These are phyloP conservation scores for Cyphellophora europaea DNA, from an alignment of 2,329 filamentous ascomycete genomes.

Conservation along the genomic window DNA sequence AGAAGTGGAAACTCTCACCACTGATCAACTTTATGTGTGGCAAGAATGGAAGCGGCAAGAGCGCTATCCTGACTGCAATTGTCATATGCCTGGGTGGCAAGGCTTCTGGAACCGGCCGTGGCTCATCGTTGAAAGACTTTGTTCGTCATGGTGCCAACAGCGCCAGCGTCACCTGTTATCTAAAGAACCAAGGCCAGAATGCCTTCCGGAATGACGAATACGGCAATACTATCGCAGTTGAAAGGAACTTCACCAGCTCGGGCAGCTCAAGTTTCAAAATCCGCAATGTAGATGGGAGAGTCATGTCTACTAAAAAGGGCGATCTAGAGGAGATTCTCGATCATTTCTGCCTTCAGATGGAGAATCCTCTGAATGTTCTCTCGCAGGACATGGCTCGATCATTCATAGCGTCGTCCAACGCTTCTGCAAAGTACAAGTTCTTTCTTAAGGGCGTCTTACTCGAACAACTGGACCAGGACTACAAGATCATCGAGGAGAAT, in stretches of 20 bases:
- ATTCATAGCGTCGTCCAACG: constrained; percentile 77
- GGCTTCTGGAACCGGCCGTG: constrained; percentile 84
- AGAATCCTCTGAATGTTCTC: constrained; percentile 91
- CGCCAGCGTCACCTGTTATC: constrained; percentile 64
- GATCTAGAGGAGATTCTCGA: constrained; percentile 91
- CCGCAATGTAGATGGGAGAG: constrained; percentile 60
- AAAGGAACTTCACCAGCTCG: constrained; percentile 72
- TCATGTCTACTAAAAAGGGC: constrained; percentile 67
- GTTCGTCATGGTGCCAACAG: constrained; percentile 81
- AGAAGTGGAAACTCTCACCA: constrained; percentile 78
- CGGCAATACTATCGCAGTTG: constrained; percentile 78
- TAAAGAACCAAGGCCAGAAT: constrained; percentile 82
- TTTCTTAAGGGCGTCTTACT: constrained; percentile 92
- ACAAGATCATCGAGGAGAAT: constrained; percentile 70
- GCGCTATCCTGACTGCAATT: constrained; percentile 84
- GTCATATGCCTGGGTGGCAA: constrained; percentile 93
- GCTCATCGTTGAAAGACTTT: constrained; percentile 77
- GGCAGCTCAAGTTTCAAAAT: constrained; percentile 66
- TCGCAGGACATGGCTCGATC: constrained; percentile 92
- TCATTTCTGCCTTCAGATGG: constrained; percentile 85
- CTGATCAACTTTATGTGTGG: constrained; percentile 97
- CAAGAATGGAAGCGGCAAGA: constrained; percentile 96
- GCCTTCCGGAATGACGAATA: constrained; percentile 77
- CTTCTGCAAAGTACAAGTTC: constrained; percentile 86
- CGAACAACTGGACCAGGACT: constrained; percentile 85